A percentile compares a stretch with the other conserved stretches of the same genome.
Evolutionary conservation across 352 stramenopile species (phyloP).

Genomic region (Globisporangium parvum): DNA sequence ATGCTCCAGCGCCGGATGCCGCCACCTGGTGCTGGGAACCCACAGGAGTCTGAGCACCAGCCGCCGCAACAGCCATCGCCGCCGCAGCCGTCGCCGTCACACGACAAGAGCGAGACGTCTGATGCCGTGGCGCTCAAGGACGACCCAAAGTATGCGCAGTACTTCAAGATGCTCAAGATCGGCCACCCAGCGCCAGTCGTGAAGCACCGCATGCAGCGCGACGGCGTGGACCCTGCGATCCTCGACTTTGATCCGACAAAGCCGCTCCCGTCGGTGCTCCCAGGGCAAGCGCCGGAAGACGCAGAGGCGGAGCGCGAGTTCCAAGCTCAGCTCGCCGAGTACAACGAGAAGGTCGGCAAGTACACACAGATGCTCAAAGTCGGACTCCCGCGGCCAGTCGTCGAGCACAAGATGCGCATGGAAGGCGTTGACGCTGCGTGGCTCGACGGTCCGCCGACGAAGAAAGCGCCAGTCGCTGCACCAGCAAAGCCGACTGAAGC

Average conservation of each 20-base stretch:
- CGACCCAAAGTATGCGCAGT: conserved; percentile 61
- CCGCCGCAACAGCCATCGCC: background rate
- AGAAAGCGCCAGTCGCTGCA: conserved; percentile 17
- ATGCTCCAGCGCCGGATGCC: conserved; percentile 8
- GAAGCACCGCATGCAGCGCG: conserved; percentile 72
- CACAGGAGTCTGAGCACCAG: conserved; percentile 5
- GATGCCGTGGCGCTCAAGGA: conserved; percentile 46
- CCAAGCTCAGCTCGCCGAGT: conserved; percentile 45
- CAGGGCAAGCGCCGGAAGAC: conserved; percentile 14
- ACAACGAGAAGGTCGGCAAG: conserved; percentile 63
- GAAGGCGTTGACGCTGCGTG: conserved; percentile 58
- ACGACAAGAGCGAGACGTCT: conserved; percentile 12
- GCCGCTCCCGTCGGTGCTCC: conserved; percentile 22
- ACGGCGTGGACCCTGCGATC: conserved; percentile 51
- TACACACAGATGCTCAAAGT: conserved; percentile 81
- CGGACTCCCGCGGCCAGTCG: conserved; percentile 48
- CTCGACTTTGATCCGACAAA: conserved; percentile 64
- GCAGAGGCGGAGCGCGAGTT: conserved; percentile 42
- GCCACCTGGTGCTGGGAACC: conserved; percentile 3
- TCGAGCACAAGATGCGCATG: conserved; percentile 85
- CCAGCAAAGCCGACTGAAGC: conserved; percentile 30
- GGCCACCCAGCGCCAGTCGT: conserved; percentile 56
- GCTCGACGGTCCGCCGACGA: conserved; percentile 54
- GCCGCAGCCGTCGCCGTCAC: background rate
- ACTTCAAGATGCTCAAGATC: conserved; percentile 83